These are phyloP conservation scores for Abelmoschus esculentus DNA, from an alignment of 345 rosid genomes.

Conservation along the genomic window DNA sequence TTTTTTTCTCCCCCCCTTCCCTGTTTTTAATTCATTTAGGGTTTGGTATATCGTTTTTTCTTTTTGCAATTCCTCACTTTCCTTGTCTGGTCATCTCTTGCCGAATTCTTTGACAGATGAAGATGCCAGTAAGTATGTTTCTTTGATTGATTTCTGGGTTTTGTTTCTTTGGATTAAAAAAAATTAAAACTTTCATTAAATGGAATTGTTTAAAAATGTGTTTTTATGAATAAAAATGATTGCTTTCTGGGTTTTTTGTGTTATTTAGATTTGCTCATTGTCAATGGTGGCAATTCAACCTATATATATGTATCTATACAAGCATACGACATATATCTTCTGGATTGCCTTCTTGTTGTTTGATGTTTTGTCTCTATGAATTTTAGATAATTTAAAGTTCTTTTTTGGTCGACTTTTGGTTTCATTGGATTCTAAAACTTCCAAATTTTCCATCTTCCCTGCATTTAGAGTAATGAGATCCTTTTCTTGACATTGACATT, in stretches of 20 bases:
- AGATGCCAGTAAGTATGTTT: slow-evolving; percentile 1
- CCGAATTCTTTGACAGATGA: background rate
- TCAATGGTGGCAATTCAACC: slow-evolving; percentile 14
- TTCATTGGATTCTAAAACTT: slow-evolving; percentile 19
- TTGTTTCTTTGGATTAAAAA: background rate
- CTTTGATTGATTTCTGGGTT: background rate
- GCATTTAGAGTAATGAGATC: slow-evolving; percentile 13
- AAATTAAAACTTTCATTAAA: background rate
- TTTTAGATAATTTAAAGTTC: background rate
- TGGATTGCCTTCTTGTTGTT: background rate
- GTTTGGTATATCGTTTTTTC: background rate
- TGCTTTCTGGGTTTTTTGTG: background rate
- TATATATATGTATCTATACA: background rate
- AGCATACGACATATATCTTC: background rate
- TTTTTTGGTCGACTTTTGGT: background rate
- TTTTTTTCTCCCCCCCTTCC: background rate
- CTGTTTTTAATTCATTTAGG: background rate
- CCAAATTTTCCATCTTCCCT: background rate
- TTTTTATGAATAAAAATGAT: background rate
- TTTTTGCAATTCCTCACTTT: background rate
- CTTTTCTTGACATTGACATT: background rate
- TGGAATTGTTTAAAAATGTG: background rate
- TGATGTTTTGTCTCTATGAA: background rate
- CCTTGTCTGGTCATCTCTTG: background rate
- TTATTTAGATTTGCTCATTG: background rate